These are phyloP conservation scores for Candida michaelii DNA, from an alignment of 805 yeast species.

Conservation along the genomic window DNA sequence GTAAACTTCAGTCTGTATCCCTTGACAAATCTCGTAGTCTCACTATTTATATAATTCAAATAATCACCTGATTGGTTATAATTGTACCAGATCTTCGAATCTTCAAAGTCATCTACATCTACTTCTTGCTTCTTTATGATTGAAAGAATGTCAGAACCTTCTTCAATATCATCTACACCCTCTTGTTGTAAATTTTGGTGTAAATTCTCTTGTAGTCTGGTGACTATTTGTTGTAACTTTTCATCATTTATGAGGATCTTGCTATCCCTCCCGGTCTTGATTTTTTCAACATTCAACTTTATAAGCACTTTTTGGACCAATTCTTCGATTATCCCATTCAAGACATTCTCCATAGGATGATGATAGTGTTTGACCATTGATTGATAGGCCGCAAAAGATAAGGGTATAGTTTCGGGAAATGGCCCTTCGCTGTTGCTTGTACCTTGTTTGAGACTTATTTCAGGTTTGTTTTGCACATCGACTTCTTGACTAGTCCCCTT, in stretches of 20 bases:
- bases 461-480: too few relatives aligned
- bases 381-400: background rate
- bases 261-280: conserved; percentile 10
- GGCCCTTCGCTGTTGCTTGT: background rate
- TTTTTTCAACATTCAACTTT: conserved; percentile 28
- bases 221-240: background rate
- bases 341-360: conserved; percentile 11
- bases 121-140: background rate
- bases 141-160: background rate
- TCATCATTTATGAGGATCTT: conserved; percentile 6
- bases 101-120: background rate
- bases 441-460: too few relatives aligned
- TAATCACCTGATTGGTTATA: conserved; percentile 31
- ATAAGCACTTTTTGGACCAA: conserved; percentile 27
- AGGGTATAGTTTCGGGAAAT: background rate
- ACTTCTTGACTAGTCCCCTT: too few relatives aligned
- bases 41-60: conserved; percentile 33
- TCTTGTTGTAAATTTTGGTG: too few relatives aligned
- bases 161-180: too few relatives aligned
- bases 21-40: conserved; percentile 22
- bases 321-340: conserved; percentile 12
- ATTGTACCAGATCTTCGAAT: conserved; percentile 3
- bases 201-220: background rate
- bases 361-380: conserved; percentile 4
- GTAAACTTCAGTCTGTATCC: conserved; percentile 6